Evolutionary conservation across 2,329 filamentous ascomycete species (phyloP).

Genomic region (Talaromyces sp.): DNA sequence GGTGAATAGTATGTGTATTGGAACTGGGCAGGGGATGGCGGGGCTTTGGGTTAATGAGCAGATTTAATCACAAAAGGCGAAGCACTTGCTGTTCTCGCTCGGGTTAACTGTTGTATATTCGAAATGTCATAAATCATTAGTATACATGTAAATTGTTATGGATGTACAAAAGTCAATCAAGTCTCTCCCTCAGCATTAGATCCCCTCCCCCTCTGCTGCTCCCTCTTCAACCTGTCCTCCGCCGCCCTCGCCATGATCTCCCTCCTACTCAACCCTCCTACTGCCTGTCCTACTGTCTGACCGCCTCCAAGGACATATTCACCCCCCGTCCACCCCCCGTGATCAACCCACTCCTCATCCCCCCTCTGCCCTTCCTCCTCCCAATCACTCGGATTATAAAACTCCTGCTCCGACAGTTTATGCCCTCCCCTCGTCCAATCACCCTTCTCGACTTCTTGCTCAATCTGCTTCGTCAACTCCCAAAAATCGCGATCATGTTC

Average conservation of each 20-base stretch:
- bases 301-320: conserved; percentile 65
- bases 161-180: not conserved
- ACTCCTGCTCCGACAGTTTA: conserved; percentile 58
- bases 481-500: conserved; percentile 86
- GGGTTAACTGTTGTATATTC: not conserved
- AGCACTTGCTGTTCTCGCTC: not conserved
- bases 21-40: conserved; percentile 65
- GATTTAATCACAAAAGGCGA: conserved; percentile 7
- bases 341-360: conserved; percentile 59
- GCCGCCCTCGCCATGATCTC: conserved; percentile 73
- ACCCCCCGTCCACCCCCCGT: conserved; percentile 74
- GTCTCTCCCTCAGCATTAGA: not conserved
- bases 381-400: conserved; percentile 57
- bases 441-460: conserved; percentile 74
- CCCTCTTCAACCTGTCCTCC: conserved; percentile 61
- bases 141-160: not conserved
- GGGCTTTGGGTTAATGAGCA: conserved; percentile 65
- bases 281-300: not conserved
- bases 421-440: conserved; percentile 74
- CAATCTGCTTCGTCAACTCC: conserved; percentile 81
- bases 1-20: conserved; percentile 85
- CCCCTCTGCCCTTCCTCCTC: conserved; percentile 51
- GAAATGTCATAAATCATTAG: not conserved
- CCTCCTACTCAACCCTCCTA: conserved; percentile 55
- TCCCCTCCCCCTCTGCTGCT: conserved; percentile 40